Evolutionary conservation across 1,139 yeast genomes (phyloP).

Genomic region (Diutina pseudorugosa): DNA sequence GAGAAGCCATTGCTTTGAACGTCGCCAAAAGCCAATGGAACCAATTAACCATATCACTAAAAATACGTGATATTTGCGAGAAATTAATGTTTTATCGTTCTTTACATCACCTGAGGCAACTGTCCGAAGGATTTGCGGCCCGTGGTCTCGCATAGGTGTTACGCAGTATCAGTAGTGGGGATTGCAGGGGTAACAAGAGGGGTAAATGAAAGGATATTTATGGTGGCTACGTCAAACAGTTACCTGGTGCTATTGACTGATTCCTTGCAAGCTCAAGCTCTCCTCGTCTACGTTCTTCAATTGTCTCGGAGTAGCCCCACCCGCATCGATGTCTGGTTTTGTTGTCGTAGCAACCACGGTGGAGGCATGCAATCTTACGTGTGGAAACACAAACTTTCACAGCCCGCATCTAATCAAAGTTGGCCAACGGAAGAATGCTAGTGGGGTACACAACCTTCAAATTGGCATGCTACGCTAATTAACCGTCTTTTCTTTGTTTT

Average conservation of each 20-base stretch:
- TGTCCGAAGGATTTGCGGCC: neutral
- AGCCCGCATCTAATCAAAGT: neutral
- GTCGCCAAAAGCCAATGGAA: neutral
- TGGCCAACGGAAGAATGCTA: too few species aligned
- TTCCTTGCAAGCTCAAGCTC: too few species aligned
- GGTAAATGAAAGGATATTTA: neutral
- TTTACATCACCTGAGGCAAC: neutral
- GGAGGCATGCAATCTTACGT: neutral
- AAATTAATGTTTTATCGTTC: neutral
- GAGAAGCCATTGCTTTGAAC: neutral
- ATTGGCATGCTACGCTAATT: neutral
- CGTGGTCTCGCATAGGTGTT: neutral
- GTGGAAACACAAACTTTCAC: neutral
- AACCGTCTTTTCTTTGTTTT: too few species aligned
- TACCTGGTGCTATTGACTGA: too few species aligned
- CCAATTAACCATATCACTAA: neutral
- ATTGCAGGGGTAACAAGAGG: neutral
- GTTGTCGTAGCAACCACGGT: neutral
- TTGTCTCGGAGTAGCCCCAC: neutral
- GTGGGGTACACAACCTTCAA: too few species aligned
- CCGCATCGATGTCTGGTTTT: neutral
- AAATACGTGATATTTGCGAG: neutral
- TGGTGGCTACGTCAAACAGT: too few species aligned
- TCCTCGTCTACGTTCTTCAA: neutral
- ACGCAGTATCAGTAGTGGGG: neutral